phyloP scores from a whole-genome alignment of 1,139 yeast genomes.

The Blastobotrys ciferrii region DNA sequence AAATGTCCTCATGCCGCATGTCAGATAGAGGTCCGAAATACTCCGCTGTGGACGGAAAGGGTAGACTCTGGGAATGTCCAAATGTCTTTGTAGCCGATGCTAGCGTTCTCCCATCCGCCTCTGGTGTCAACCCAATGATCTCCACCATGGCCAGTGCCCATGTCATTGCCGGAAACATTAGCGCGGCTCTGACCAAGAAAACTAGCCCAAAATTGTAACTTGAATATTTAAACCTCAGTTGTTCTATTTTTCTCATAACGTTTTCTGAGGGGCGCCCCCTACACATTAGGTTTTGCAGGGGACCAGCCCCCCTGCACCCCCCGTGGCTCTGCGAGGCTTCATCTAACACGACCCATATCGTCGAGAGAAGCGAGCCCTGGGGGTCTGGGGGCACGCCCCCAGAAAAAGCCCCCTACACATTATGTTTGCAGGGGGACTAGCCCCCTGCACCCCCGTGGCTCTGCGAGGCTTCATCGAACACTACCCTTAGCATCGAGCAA shows the following conservation, averaged over 20 bases:
- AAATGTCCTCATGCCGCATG: constrained; percentile 59
- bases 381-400: too few relatives aligned
- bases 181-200: constrained; percentile 25
- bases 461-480: too few relatives aligned
- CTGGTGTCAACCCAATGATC: constrained; percentile 54
- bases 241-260: not conserved
- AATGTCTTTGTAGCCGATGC: constrained; percentile 59
- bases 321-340: too few relatives aligned
- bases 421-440: too few relatives aligned
- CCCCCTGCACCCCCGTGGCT: too few relatives aligned
- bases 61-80: constrained; percentile 52
- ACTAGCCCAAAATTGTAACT: constrained; percentile 3
- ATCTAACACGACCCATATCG: too few relatives aligned
- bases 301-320: too few relatives aligned
- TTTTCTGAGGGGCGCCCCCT: too few relatives aligned
- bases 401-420: too few relatives aligned
- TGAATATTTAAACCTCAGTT: not conserved
- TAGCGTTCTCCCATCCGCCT: constrained; percentile 56
- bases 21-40: constrained; percentile 47
- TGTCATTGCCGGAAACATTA: constrained; percentile 29
- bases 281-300: too few relatives aligned
- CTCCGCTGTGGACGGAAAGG: constrained; percentile 52
- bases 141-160: constrained; percentile 33
- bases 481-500: too few relatives aligned
- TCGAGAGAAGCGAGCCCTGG: too few relatives aligned